Conservation (phyloP, 1,284 basidiomycete genomes). For the Crucibulum cyathiforme region DNA sequence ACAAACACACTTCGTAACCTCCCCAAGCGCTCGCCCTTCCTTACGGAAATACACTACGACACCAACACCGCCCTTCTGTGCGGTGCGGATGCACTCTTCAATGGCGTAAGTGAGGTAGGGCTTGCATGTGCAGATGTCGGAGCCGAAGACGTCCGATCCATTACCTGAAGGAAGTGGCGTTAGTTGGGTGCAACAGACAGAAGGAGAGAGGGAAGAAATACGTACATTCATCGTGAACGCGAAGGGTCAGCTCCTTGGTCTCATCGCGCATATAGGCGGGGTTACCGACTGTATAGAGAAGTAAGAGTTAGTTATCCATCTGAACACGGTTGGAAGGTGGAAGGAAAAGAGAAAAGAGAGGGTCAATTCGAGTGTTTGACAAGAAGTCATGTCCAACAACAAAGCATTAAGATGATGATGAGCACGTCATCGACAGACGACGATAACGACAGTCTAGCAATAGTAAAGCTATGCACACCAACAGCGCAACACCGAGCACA, state of each 20-base stretch:
- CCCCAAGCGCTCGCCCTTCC: constrained; percentile 90
- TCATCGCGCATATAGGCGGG: constrained; percentile 81
- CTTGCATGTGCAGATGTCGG: constrained; percentile 95
- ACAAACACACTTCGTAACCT: constrained; percentile 80
- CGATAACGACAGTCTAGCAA: no score
- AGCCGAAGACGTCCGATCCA: constrained; percentile 88
- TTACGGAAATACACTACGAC: constrained; percentile 95
- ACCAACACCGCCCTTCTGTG: constrained; percentile 89
- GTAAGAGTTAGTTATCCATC: background rate
- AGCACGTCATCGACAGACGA: no score
- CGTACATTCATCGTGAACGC: constrained; percentile 94
- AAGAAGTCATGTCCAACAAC: no score
- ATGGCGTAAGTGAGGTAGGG: constrained; percentile 94
- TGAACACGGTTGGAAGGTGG: background rate
- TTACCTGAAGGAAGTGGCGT: constrained; percentile 46
- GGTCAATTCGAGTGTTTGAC: no score
- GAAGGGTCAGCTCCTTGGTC: constrained; percentile 86
- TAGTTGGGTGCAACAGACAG: background rate
- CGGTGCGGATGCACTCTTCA: constrained; percentile 84
- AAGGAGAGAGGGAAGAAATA: constrained; percentile 31
- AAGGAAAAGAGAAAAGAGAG: background rate
- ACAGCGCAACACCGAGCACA: no score
- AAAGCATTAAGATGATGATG: no score
- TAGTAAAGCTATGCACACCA: no score
- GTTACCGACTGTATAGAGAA: constrained; percentile 67